Percentiles rank a stretch among this genome's conserved stretches.
phyloP scores from a whole-genome alignment of 2,329 filamentous ascomycete genomes.

The Scedosporium dehoogii region DNA sequence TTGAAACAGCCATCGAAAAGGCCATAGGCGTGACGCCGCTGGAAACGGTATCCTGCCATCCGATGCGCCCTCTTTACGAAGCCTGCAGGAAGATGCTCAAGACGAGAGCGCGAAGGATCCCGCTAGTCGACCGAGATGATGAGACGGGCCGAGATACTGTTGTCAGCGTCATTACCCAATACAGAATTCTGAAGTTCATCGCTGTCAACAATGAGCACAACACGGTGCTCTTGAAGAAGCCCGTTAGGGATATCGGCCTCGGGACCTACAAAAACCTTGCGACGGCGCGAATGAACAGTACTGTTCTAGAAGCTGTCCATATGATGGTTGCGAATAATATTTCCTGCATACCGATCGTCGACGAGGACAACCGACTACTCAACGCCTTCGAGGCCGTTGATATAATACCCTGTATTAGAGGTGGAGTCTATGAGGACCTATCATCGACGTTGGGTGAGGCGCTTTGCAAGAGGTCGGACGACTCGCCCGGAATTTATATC shows the following conservation, averaged over 20 bases:
- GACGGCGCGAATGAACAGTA: conserved; percentile 78
- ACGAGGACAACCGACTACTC: conserved; percentile 64
- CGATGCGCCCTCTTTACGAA: conserved; percentile 83
- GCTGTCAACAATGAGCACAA: conserved; percentile 83
- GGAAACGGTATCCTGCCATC: conserved; percentile 93
- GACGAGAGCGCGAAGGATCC: conserved; percentile 86
- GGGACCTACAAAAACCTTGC: conserved; percentile 76
- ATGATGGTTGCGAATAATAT: conserved; percentile 89
- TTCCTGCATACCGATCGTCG: conserved; percentile 87
- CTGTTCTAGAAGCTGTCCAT: conserved; percentile 90
- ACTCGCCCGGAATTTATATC: conserved; percentile 94
- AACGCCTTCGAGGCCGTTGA: conserved; percentile 98
- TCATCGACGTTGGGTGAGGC: conserved; percentile 81
- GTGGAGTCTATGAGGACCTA: conserved; percentile 84
- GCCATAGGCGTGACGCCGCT: conserved; percentile 84
- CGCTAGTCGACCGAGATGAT: conserved; percentile 85
- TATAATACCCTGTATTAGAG: conserved; percentile 92
- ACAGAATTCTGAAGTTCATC: conserved; percentile 97
- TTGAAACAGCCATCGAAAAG: conserved; percentile 72
- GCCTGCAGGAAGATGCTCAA: conserved; percentile 90
- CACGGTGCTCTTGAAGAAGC: conserved; percentile 80
- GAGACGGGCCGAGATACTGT: conserved; percentile 89
- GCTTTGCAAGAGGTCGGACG: conserved; percentile 73
- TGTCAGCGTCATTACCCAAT: conserved; percentile 94
- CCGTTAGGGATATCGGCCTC: conserved; percentile 71